Percentiles rank a stretch among this genome's conserved stretches.
phyloP scores from a whole-genome alignment of 345 rosid species.

The Salix udensis region DNA sequence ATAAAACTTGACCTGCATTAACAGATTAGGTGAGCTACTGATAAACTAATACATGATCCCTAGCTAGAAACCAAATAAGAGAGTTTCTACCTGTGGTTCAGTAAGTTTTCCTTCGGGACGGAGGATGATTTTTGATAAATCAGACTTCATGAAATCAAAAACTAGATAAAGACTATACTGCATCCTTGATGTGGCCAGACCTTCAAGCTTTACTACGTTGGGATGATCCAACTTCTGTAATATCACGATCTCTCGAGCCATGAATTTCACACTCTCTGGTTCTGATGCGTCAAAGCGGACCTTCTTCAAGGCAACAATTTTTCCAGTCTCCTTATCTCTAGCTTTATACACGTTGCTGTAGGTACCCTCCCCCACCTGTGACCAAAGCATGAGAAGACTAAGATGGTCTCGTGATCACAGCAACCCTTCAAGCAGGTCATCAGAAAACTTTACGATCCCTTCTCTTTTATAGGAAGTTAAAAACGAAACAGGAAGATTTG shows the following conservation, averaged over 20 bases:
- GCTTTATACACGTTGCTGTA: constrained; percentile 79
- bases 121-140: constrained; percentile 44
- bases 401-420: not conserved
- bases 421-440: too few species aligned
- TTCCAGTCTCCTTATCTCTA: constrained; percentile 58
- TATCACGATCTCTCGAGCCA: constrained; percentile 66
- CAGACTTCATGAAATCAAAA: constrained; percentile 61
- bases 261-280: constrained; percentile 74
- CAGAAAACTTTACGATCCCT: too few species aligned
- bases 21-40: constrained; percentile 4
- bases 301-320: constrained; percentile 78
- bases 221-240: constrained; percentile 66
- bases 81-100: constrained; percentile 51
- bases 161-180: constrained; percentile 67
- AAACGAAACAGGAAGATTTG: too few species aligned
- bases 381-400: constrained; percentile 3
- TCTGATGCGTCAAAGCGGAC: constrained; percentile 61
- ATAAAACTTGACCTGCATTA: constrained; percentile 52
- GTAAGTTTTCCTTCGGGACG: constrained; percentile 46
- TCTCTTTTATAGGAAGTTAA: too few species aligned
- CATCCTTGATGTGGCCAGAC: constrained; percentile 69
- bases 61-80: not conserved
- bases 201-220: constrained; percentile 66
- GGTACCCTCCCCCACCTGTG: constrained; percentile 60
- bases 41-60: not conserved